These are phyloP conservation scores for Sporothrix variecibatus DNA, from an alignment of 2,329 filamentous ascomycete genomes.

Conservation along the genomic window DNA sequence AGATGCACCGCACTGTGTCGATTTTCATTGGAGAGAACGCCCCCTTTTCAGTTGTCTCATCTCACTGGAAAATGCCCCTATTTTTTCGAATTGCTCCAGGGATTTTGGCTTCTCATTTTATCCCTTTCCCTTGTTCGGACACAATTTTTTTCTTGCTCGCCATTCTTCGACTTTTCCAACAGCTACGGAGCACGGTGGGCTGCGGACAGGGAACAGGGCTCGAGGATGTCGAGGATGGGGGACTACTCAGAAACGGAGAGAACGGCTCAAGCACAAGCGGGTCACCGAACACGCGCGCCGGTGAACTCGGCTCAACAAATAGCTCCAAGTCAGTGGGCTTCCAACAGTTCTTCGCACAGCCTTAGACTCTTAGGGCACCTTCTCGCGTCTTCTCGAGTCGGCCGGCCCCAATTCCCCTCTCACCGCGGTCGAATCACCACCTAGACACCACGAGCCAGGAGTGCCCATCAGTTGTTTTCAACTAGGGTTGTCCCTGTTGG, in stretches of 20 bases:
- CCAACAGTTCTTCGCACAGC: background rate
- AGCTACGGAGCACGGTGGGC: background rate
- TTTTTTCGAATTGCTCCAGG: background rate
- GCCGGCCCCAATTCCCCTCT: background rate
- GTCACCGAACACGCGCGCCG: background rate
- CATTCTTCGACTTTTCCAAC: background rate
- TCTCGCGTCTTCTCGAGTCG: background rate
- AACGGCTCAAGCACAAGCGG: slow-evolving; percentile 7
- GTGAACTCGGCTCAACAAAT: slow-evolving; percentile 19
- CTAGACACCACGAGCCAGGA: background rate
- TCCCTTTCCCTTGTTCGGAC: background rate
- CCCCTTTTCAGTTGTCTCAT: slow-evolving; percentile 3
- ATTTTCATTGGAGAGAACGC: background rate
- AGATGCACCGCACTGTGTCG: background rate
- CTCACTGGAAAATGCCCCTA: background rate
- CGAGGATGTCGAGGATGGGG: background rate
- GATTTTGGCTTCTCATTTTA: background rate
- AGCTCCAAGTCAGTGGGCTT: slow-evolving; percentile 1
- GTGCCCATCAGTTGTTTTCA: background rate
- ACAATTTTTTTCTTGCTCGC: background rate
- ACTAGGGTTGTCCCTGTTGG: slow-evolving; percentile 7
- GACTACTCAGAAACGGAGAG: background rate
- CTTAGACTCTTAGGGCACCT: background rate
- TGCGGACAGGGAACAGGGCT: slow-evolving; percentile 27
- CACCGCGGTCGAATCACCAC: background rate